Evolutionary conservation across 208 protist genomes (phyloP), one percentile per base, ranked within the genome.

Genomic region (Leishmania major): DNA sequence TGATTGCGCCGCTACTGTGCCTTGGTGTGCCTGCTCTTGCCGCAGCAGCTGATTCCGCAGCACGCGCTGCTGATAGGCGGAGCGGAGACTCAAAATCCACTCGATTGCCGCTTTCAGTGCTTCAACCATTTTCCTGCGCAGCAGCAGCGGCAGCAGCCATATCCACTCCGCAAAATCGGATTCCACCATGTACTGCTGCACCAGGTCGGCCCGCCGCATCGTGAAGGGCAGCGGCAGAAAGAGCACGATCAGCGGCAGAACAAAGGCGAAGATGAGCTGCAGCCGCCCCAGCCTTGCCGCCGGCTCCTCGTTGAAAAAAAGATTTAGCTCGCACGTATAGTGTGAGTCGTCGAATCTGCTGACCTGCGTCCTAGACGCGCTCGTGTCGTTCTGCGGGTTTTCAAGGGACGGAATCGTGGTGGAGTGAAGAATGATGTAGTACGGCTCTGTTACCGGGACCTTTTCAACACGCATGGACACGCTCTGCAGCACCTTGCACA

Each of bases 401-500:
- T 73, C 6, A 17, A 60, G 66, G 59, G 70, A 71, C 31, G 60
- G 37, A 7, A 28, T 51, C 6, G 37, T 67, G 6, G 74, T 75
- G 74, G 78, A 73, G 62, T 37, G 64, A 45, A 96, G 62, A 28
- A 94, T 79, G 19, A 94, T 73, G 70, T 89, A 91, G 76, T 88
- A 91, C 1, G 78, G 31, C 72, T 82, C 71, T 17, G 78, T 78
- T 3, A 69, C 31, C 45, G 67, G 69, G 6, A 78, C 84, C 35
- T 79, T 40, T 15, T 53, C n/a, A 25, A 92, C 83, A 13, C 91
- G 93, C 86, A 96, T 75, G 10, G 85, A 86, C 10, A 94, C 80
- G 37, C 83, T 90, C n/a, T 89, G 88, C 6, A 91, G 69, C 40
- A 94, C 59, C 70, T 91, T 81, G 78, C 93, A 96, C 71, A 96